Base-by-base conservation (phyloP, 129 eudicot species). In the Chrysanthemum seticuspe region DNA sequence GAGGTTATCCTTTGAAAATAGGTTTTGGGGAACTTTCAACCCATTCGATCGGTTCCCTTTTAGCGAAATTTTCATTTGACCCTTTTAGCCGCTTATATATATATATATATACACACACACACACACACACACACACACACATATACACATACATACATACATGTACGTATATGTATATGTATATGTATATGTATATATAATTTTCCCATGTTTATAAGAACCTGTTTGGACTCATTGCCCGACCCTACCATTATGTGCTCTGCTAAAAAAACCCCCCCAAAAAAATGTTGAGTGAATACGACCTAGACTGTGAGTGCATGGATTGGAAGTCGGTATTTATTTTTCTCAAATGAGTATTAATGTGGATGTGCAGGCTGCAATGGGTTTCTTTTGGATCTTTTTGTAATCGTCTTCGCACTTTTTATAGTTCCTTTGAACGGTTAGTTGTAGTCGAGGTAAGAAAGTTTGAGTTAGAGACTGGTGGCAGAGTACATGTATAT, bases 401-500 rank as follows among this genome's bases (percentile, higher is more conserved):
- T 83, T 5, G 78, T 85, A 67, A 67, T 71, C 67, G 67, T 85
- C 76, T 73, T 76, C 76, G 84, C 70, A 65, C 75, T 80, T 79
- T 80, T 87, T 75, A 71, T 87, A 74, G 71, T 78, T 49, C 55
- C 74, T 81, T 74, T 77, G 77, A 65, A 72, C 34, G 73, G 57
- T 78, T 76, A 71, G 71, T 74, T 78, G 76, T 83, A 85, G 58
- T 75, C 54, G 84, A 66, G 66, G 73, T 52, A 56, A 62, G 67
- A 49, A 59, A 69, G 76, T 76, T 75, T 73, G 62, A 34, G 21
- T 76, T 76, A 78, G 79, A 57, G 78, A 47, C 48, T 40, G 70
- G 83, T 74, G 82, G 49, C 79, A 73, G 73, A 70, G 69, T 81
- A 40, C 74, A 60, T 82, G 88, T 87, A 84, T 82, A 79, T 84